Evolutionary conservation across 1,139 yeast species (phyloP).

Genomic region (Blastobotrys serpentis): DNA sequence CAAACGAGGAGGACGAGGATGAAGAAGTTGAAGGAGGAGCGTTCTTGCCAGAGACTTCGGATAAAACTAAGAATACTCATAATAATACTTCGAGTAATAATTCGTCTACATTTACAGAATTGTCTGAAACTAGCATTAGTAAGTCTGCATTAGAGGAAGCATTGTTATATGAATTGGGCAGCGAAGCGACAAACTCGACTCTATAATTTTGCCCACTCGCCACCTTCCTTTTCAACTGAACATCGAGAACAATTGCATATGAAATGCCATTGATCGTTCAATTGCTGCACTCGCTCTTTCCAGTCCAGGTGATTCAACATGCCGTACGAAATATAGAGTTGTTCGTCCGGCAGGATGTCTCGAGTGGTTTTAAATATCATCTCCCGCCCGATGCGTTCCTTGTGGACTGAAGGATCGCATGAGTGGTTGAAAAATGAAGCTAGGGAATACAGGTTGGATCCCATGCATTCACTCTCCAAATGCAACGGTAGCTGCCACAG

Average conservation of each 20-base stretch:
- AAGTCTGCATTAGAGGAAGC: constrained; percentile 51
- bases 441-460: constrained; percentile 63
- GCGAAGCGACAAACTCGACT: not conserved
- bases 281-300: constrained; percentile 44
- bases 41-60: not conserved
- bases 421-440: constrained; percentile 72
- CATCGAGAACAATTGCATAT: constrained; percentile 57
- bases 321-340: constrained; percentile 64
- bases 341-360: constrained; percentile 46
- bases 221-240: constrained; percentile 9
- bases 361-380: constrained; percentile 41
- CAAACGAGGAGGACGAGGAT: not conserved
- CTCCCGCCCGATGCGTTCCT: constrained; percentile 37
- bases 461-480: constrained; percentile 61
- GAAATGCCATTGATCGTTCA: constrained; percentile 61
- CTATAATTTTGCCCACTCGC: constrained; percentile 12
- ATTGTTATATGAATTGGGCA: constrained; percentile 33
- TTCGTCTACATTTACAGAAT: constrained; percentile 23
- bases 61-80: not conserved
- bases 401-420: constrained; percentile 52
- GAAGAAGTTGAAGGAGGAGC: constrained; percentile 1
- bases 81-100: constrained; percentile 10
- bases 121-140: constrained; percentile 41
- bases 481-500: constrained; percentile 54
- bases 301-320: constrained; percentile 48